Conservation (phyloP, 2,329 filamentous ascomycete genomes). For the Calonectria pseudoreteaudii region DNA sequence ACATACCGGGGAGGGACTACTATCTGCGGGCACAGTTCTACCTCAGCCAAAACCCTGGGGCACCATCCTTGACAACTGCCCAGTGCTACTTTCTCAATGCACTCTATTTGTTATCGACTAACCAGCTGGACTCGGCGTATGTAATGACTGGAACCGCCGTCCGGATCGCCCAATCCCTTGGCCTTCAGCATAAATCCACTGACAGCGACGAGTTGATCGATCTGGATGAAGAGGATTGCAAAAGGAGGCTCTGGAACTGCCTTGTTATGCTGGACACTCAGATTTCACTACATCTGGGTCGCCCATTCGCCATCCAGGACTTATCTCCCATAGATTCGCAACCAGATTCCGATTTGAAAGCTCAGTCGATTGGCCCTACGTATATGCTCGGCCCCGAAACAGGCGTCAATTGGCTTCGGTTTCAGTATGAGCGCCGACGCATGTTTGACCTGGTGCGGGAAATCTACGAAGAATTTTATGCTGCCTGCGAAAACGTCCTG, state of each 20-base stretch:
- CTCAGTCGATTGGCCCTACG: conserved; percentile 31
- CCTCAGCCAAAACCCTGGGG: conserved; percentile 55
- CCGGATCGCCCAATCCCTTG: conserved; percentile 32
- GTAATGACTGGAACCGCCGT: conserved; percentile 32
- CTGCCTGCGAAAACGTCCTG: conserved; percentile 30
- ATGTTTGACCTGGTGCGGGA: conserved; percentile 32
- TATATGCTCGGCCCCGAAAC: conserved; percentile 20
- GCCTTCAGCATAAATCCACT: conserved; percentile 25
- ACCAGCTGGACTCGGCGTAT: conserved; percentile 34
- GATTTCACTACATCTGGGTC: conserved; percentile 34
- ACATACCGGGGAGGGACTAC: conserved; percentile 53
- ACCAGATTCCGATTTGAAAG: conserved; percentile 25
- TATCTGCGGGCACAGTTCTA: conserved; percentile 59
- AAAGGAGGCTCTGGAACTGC: conserved; percentile 34
- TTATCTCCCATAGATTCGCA: not conserved
- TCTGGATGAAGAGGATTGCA: not conserved
- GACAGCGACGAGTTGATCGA: not conserved
- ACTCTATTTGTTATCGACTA: conserved; percentile 52
- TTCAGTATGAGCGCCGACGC: conserved; percentile 32
- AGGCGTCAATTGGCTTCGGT: conserved; percentile 37
- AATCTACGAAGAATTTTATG: conserved; percentile 31
- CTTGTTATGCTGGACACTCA: conserved; percentile 33
- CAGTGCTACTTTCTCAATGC: conserved; percentile 60
- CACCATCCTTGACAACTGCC: conserved; percentile 56
- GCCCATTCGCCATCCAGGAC: conserved; percentile 28